Evolutionary conservation across 75 land plant species (phyloP).

Genomic region (Picea sitchensis): DNA sequence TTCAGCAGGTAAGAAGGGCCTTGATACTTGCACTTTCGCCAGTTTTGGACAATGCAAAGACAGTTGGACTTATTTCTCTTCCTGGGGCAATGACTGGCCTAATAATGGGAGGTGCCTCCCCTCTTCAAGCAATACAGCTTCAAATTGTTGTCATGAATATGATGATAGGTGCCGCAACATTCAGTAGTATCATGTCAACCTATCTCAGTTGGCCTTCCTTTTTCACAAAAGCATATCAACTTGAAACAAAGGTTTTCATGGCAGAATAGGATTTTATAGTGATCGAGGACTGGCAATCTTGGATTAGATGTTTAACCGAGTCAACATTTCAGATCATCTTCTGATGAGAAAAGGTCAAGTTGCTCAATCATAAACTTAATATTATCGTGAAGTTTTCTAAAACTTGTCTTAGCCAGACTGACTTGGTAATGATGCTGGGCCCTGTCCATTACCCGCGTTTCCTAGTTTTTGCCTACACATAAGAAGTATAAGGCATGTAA

Average conservation of each 20-base stretch:
- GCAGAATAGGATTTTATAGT: slow-evolving; percentile 17
- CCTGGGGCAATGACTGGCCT: slow-evolving; percentile 96
- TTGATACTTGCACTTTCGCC: slow-evolving; percentile 76
- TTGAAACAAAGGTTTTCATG: slow-evolving; percentile 57
- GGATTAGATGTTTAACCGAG: too few species aligned
- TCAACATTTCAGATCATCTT: too few species aligned
- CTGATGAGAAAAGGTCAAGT: too few species aligned
- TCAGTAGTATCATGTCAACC: slow-evolving; percentile 79
- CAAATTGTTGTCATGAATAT: slow-evolving; percentile 95
- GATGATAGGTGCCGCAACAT: slow-evolving; percentile 80
- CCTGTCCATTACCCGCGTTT: too few species aligned
- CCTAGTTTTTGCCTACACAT: too few species aligned
- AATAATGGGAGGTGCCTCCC: slow-evolving; percentile 95
- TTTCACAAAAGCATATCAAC: slow-evolving; percentile 81
- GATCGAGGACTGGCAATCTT: too few species aligned
- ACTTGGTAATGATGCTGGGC: too few species aligned
- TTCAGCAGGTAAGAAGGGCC: slow-evolving; percentile 70
- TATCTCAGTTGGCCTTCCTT: slow-evolving; percentile 91
- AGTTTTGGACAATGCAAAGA: slow-evolving; percentile 80
- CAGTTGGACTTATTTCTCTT: slow-evolving; percentile 83
- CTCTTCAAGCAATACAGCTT: slow-evolving; percentile 79
- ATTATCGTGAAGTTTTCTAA: too few species aligned
- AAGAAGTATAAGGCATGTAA: too few species aligned
- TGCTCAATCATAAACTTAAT: too few species aligned
- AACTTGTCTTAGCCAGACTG: too few species aligned